These are phyloP conservation scores for Symbiodinium pilosum DNA, from an alignment of 73 alveolate genomes.

Conservation along the genomic window DNA sequence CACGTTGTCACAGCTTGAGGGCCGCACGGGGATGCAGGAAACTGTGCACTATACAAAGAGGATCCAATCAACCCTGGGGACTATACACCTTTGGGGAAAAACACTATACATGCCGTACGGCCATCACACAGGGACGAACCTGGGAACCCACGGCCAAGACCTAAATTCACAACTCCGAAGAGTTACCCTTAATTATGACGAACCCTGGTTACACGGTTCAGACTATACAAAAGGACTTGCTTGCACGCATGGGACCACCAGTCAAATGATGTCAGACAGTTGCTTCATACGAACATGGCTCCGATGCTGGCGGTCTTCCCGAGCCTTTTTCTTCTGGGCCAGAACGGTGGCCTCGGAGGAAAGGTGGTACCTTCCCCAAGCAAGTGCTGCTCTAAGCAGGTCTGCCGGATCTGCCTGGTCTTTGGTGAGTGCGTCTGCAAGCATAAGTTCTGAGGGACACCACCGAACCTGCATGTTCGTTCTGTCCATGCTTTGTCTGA, in stretches of 20 bases:
- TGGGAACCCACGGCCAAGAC: too few species aligned
- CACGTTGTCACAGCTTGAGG: too few species aligned
- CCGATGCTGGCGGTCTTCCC: neutral
- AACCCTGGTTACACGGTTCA: too few species aligned
- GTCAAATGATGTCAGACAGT: neutral
- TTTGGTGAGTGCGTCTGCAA: constrained; percentile 30
- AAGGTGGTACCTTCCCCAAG: neutral
- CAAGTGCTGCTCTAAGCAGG: neutral
- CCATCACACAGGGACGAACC: too few species aligned
- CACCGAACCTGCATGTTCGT: neutral
- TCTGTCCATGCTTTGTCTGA: neutral
- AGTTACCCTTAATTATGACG: too few species aligned
- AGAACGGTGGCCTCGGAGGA: constrained; percentile 20
- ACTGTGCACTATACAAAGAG: too few species aligned
- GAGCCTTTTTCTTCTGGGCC: neutral
- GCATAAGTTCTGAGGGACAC: constrained; percentile 17
- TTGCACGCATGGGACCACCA: too few species aligned
- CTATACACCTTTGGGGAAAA: neutral
- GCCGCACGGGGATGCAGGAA: too few species aligned
- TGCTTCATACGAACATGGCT: neutral
- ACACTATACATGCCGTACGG: too few species aligned
- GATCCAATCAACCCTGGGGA: neutral
- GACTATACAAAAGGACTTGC: too few species aligned
- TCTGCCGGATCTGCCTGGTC: constrained; percentile 32
- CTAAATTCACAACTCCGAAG: too few species aligned